phyloP scores from a whole-genome alignment of 108 stramenopile species.

The Cyclotella cryptica region DNA sequence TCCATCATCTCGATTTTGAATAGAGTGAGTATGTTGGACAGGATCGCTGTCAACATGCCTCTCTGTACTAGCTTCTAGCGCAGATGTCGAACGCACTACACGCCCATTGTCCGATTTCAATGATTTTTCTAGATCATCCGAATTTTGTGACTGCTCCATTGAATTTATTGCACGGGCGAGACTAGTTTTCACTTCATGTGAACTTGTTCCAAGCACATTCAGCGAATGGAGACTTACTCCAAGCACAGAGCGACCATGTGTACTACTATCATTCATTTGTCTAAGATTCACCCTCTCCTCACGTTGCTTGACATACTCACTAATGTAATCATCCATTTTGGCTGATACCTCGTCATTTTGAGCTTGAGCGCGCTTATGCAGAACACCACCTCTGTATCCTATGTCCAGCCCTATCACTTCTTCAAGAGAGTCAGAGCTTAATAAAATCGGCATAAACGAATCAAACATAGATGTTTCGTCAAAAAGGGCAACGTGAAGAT shows the following conservation, averaged over 20 bases:
- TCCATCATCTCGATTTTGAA: background rate
- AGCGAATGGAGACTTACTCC: conserved; percentile 13
- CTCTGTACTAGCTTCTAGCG: too few relatives aligned
- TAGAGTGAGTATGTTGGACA: background rate
- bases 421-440: conserved; percentile 72
- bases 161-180: conserved; percentile 4
- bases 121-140: background rate
- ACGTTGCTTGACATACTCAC: conserved; percentile 32
- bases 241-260: conserved; percentile 1
- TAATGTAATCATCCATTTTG: conserved; percentile 40
- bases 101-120: background rate
- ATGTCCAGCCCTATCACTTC: conserved; percentile 80
- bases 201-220: background rate
- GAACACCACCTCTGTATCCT: conserved; percentile 59
- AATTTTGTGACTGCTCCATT: background rate
- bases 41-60: background rate
- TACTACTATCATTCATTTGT: conserved; percentile 8
- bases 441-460: background rate
- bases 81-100: too few relatives aligned
- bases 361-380: conserved; percentile 23
- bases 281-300: conserved; percentile 20
- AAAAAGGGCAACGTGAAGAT: background rate
- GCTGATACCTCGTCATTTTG: conserved; percentile 2
- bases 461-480: background rate
- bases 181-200: background rate